Evolutionary conservation across 164 flowering plant genomes (phyloP), one percentile per base, ranked within the genome.

Genomic region (Tinospora cordifolia): DNA sequence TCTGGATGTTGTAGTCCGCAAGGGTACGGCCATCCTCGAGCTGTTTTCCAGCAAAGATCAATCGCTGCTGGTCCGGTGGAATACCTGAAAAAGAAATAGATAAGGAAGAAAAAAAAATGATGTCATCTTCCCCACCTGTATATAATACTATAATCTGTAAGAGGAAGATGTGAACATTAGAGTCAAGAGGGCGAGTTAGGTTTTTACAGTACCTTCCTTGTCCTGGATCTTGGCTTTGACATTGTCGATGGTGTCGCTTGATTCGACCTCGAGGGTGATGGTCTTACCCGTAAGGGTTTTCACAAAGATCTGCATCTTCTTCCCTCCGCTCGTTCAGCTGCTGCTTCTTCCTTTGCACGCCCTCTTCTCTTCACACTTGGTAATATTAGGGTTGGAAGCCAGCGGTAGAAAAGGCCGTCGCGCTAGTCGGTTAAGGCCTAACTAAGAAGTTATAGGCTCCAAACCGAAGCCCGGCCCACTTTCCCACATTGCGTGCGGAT

Each of bases 291-390:
- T 88, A 11, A 88, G 84, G 82, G 90, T 88, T 76, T 86, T 88
- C 85, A 86, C 90, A 81, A 86, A 88, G 82, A 88, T 88, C 88
- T 88, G 90, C 92, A 88, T 88, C 76, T 74, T 79, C 30, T 39
- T 67, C 40, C 27, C 67, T 17, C 60, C 30, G 64, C 47, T 30
- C 4, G 0, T 44, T 44, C 47, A 0, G 0, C 12, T 30, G 36
- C 10, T 44, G 47, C 47, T 1, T 7, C n/a, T 44, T 44, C 47
- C 14, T 6, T 1, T 9, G 47, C 12, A n/a, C n/a, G n/a, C n/a
- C n/a, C n/a, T n/a, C n/a, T n/a, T n/a, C 2, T 5, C 47, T 44
- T 14, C 12, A 10, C 47, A 2, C 12, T 44, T 7, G 47, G 13
- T 44, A 9, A 14, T 7, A 7, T 44, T 9, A 44, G 12, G 13